Evolutionary conservation across 2,329 filamentous ascomycete species (phyloP).

Genomic region (Diplodia seriata): DNA sequence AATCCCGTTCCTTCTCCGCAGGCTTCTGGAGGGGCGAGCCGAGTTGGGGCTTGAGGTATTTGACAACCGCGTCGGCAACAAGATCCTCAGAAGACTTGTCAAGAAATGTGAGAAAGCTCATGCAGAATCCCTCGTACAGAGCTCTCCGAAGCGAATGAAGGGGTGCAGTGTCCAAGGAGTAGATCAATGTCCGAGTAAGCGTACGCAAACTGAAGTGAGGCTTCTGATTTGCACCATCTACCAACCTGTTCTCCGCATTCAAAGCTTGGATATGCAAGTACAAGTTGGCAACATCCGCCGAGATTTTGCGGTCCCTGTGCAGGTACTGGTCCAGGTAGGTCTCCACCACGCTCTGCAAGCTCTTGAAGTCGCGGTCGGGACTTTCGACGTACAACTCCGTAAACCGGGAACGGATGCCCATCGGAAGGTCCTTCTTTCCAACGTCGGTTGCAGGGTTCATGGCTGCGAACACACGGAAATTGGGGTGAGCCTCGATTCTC

Average conservation of each 20-base stretch:
- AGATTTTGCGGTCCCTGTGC: constrained; percentile 61
- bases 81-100: constrained; percentile 80
- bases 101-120: constrained; percentile 94
- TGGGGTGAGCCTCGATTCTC: constrained; percentile 83
- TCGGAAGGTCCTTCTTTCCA: constrained; percentile 91
- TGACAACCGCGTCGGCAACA: constrained; percentile 78
- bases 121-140: constrained; percentile 93
- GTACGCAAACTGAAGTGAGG: constrained; percentile 97
- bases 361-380: constrained; percentile 84
- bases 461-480: constrained; percentile 95
- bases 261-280: constrained; percentile 88
- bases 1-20: constrained; percentile 71
- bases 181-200: constrained; percentile 85
- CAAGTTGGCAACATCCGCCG: constrained; percentile 81
- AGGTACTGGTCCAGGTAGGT: constrained; percentile 80
- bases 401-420: constrained; percentile 87
- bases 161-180: constrained; percentile 83
- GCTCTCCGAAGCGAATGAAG: constrained; percentile 85
- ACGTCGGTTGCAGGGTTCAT: constrained; percentile 99
- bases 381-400: constrained; percentile 95
- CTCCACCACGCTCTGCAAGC: constrained; percentile 85
- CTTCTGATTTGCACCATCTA: constrained; percentile 93
- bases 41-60: constrained; percentile 78
- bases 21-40: constrained; percentile 80
- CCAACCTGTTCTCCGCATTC: constrained; percentile 80